phyloP scores from a whole-genome alignment of 2,329 filamentous ascomycete species.

The Escovopsis sp. region DNA sequence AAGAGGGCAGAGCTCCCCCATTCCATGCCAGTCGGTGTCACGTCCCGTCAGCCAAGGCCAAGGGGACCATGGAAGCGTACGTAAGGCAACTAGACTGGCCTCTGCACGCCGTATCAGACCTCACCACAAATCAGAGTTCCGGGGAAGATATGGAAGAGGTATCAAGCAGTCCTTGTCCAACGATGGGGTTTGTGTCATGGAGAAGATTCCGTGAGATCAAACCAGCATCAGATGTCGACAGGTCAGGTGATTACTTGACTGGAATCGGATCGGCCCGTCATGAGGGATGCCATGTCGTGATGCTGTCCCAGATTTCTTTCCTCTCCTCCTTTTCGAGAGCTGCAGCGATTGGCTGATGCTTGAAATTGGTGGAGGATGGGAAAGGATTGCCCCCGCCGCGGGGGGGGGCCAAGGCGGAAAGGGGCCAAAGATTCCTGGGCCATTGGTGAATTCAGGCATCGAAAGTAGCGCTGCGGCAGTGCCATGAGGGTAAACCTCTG shows the following conservation, averaged over 20 bases:
- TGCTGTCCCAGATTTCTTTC: not conserved
- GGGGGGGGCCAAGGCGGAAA: too few relatives aligned
- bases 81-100: not conserved
- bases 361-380: too few relatives aligned
- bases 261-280: constrained; percentile 17
- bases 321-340: too few relatives aligned
- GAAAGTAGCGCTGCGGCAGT: not conserved
- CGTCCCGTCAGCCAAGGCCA: constrained; percentile 9
- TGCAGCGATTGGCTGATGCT: too few relatives aligned
- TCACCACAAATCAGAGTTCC: not conserved
- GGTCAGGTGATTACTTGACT: constrained; percentile 7
- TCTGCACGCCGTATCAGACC: constrained; percentile 1
- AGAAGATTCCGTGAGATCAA: constrained; percentile 3
- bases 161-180: not conserved
- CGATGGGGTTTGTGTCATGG: not conserved
- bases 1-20: constrained; percentile 4
- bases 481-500: not conserved
- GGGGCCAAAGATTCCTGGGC: too few relatives aligned
- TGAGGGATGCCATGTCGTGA: not conserved
- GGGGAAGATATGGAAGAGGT: not conserved
- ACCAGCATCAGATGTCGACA: constrained; percentile 6
- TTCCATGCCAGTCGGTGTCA: constrained; percentile 9
- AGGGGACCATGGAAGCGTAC: not conserved
- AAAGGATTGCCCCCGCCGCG: too few relatives aligned
- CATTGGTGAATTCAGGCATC: too few relatives aligned